phyloP scores from a whole-genome alignment of 805 yeast species.

The Candida stauntonica region DNA sequence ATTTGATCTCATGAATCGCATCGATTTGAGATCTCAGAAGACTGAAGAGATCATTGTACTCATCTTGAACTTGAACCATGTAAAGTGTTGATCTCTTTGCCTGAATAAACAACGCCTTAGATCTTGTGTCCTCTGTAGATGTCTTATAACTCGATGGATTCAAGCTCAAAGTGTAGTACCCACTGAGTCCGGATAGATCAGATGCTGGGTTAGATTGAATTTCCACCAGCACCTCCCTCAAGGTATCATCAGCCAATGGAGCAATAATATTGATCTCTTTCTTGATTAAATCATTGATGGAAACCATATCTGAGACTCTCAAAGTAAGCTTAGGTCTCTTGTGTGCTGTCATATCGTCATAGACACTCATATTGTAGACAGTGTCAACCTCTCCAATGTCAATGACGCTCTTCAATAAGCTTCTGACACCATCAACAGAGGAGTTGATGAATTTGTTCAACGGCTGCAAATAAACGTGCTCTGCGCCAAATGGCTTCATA shows the following conservation, averaged over 20 bases:
- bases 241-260: constrained; percentile 49
- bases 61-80: constrained; percentile 75
- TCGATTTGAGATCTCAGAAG: constrained; percentile 62
- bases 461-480: constrained; percentile 71
- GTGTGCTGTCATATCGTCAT: constrained; percentile 63
- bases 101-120: constrained; percentile 59
- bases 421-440: constrained; percentile 43
- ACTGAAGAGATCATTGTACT: constrained; percentile 61
- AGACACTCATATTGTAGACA: constrained; percentile 56
- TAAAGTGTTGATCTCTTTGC: constrained; percentile 80
- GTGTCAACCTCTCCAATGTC: constrained; percentile 53
- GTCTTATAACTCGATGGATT: constrained; percentile 49
- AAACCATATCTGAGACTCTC: constrained; percentile 43
- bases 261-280: constrained; percentile 41
- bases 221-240: constrained; percentile 40
- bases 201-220: constrained; percentile 40
- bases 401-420: constrained; percentile 44
- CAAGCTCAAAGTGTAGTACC: constrained; percentile 51
- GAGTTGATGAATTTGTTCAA: constrained; percentile 65
- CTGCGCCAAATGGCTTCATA: constrained; percentile 59
- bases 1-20: constrained; percentile 64
- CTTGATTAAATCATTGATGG: constrained; percentile 40
- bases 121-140: constrained; percentile 49
- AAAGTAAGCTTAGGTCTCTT: constrained; percentile 44
- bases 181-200: constrained; percentile 46